Evolutionary conservation across 208 protist genomes (phyloP), one percentile per base, ranked within the genome.

Genomic region (Crithidia acanthocephali): DNA sequence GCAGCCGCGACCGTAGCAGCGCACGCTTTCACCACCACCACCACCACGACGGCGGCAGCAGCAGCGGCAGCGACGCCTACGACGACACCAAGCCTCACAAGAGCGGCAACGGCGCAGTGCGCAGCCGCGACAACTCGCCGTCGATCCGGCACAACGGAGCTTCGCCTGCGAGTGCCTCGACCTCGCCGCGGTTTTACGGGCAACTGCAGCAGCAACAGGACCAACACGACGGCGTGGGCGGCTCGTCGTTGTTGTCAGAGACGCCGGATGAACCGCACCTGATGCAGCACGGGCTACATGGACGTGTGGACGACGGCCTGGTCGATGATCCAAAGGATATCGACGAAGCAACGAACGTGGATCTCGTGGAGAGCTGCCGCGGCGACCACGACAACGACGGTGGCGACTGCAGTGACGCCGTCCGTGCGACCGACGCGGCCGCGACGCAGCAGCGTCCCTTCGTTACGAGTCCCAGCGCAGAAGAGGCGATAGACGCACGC

Each of bases 221-320:
- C 35, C 35, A 13, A 11, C 35, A 40, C 2, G 40, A 52, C 23
- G 8, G 30, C 4, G 9, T 32, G 44, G 4, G 16, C 23, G 5
- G 11, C 11, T 50, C 59, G 27, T 52, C 59, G 11, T 2, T n/a
- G 10, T 6, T 37, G 30, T 66, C 60, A 1, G 60, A 66, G 5
- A 56, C 45, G 28, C 45, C 45, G 2, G 62, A 68, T 23, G 62
- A 56, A 10, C 62, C 62, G 2, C 62, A 68, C 23, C 30, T 68
- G 44, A 48, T 48, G 20, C 28, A 25, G 18, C 62, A 58, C 22
- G 33, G 6, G 10, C 47, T 30, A 0, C 2, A 35, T 25, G 42
- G 27, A 9, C 18, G 48, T 48, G 22, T 16, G 9, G 56, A 25
- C 30, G 47, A 35, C 25, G 42, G 16, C 33, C 30, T 66, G 16